Percentiles rank a stretch among this genome's conserved stretches.
These are phyloP conservation scores for Tylopilus plumbeoviolaceoides DNA, from an alignment of 768 basidiomycete species.

Conservation along the genomic window DNA sequence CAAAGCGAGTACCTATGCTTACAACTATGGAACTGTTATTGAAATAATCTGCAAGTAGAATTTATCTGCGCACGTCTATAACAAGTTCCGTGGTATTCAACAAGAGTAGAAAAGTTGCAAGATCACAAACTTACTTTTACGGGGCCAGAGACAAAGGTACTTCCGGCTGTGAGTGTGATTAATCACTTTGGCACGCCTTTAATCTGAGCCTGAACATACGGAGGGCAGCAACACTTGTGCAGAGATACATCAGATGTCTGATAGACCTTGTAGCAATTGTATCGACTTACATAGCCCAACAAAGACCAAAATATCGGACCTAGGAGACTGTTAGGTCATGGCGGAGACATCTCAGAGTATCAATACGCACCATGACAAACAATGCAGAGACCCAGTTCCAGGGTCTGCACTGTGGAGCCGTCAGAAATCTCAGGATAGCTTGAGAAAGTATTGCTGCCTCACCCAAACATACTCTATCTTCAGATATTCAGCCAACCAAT, in stretches of 20 bases:
- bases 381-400: neutral
- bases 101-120: too few relatives aligned
- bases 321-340: neutral
- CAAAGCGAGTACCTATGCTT: neutral
- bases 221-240: neutral
- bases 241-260: neutral
- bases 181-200: neutral
- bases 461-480: conserved; percentile 1
- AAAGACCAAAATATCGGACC: conserved; percentile 1
- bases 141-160: neutral
- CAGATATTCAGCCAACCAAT: neutral
- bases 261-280: neutral
- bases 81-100: neutral
- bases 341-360: neutral
- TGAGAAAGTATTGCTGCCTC: too few relatives aligned
- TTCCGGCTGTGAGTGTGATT: neutral
- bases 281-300: neutral
- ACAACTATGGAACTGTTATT: neutral
- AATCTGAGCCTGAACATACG: neutral
- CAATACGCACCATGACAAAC: neutral
- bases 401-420: neutral
- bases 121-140: neutral
- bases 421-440: neutral
- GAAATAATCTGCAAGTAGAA: neutral
- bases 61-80: neutral